phyloP scores from a whole-genome alignment of 192 early-diverging fungal genomes.

The Thoreauomyces humboldtii region DNA sequence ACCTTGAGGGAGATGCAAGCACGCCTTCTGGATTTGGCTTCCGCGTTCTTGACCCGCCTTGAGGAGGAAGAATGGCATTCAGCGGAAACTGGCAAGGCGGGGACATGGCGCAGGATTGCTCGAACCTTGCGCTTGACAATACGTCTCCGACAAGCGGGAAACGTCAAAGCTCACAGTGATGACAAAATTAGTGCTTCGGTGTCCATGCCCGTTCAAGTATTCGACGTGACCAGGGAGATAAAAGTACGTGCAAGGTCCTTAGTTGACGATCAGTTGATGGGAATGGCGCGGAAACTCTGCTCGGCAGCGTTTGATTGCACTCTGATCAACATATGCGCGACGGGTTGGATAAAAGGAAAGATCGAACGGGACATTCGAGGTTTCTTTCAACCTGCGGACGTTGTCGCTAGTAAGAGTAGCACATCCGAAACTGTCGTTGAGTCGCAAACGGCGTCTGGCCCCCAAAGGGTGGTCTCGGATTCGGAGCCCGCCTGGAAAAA shows the following conservation, averaged over 20 bases:
- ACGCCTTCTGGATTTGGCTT: constrained; percentile 15
- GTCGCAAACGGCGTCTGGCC: no score
- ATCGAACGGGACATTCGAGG: constrained; percentile 2
- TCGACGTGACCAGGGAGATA: constrained; percentile 1
- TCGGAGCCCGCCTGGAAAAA: no score
- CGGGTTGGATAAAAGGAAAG: not conserved
- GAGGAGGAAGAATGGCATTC: constrained; percentile 28
- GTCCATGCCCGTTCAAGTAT: constrained; percentile 31
- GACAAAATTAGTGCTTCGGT: constrained; percentile 16
- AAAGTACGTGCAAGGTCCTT: not conserved
- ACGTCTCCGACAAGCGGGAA: not conserved
- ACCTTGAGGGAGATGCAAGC: constrained; percentile 15
- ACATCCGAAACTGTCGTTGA: no score
- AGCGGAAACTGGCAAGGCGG: not conserved
- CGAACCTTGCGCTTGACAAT: constrained; percentile 25
- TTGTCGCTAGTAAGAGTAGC: no score
- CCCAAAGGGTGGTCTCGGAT: no score
- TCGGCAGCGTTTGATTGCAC: not conserved
- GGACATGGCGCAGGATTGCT: constrained; percentile 30
- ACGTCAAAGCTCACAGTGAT: constrained; percentile 8
- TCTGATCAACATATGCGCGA: constrained; percentile 17
- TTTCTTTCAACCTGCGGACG: no score
- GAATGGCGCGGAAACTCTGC: not conserved
- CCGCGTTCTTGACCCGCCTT: constrained; percentile 27
- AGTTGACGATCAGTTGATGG: not conserved